These are phyloP conservation scores for Aspergillus nomiae DNA, from an alignment of 2,329 filamentous ascomycete species.

Conservation along the genomic window DNA sequence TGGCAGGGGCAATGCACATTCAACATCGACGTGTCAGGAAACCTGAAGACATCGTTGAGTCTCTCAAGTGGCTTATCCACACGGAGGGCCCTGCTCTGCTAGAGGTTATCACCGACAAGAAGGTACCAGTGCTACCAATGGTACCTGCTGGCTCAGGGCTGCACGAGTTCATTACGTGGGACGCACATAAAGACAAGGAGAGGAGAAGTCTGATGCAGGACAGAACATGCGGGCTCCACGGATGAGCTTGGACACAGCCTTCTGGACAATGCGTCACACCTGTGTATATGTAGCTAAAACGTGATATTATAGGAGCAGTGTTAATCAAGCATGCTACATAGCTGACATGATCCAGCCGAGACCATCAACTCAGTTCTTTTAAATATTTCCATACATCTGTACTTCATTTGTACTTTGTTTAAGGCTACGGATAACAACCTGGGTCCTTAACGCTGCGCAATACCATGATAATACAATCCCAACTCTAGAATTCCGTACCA, in stretches of 20 bases:
- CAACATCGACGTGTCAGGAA: conserved; percentile 66
- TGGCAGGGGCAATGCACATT: conserved; percentile 49
- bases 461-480: no score
- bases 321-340: background rate
- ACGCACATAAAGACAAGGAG: background rate
- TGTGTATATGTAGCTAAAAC: background rate
- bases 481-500: no score
- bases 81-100: conserved; percentile 79
- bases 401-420: no score
- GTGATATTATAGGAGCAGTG: background rate
- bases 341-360: background rate
- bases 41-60: conserved; percentile 70
- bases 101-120: conserved; percentile 78
- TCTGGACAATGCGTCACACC: background rate
- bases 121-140: conserved; percentile 18
- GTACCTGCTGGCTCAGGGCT: conserved; percentile 3
- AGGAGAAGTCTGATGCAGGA: background rate
- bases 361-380: rapidly evolving
- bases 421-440: no score
- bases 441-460: no score
- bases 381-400: no score
- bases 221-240: background rate
- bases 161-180: conserved; percentile 6
- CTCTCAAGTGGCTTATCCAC: conserved; percentile 77
- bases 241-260: background rate